phyloP scores from a whole-genome alignment of 1,284 basidiomycete genomes.

The Moniliophthora roreri region DNA sequence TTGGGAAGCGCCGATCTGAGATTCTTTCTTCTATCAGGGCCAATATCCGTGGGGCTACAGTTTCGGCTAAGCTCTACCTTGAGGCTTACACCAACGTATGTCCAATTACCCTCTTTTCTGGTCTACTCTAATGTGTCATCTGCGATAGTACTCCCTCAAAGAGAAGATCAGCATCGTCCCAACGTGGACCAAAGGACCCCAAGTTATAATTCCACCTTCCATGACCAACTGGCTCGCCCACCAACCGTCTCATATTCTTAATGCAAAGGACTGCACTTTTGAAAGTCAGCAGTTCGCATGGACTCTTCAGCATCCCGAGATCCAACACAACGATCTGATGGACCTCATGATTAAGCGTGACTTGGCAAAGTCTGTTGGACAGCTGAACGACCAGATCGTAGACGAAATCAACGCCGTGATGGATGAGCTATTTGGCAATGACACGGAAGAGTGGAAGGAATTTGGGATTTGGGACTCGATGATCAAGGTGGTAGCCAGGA shows the following conservation, averaged over 20 bases:
- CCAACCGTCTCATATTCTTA: conserved; percentile 15
- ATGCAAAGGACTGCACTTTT: conserved; percentile 20
- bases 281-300: conserved; percentile 17
- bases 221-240: conserved; percentile 17
- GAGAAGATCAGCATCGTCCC: conserved; percentile 15
- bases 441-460: conserved; percentile 15
- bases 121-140: background rate
- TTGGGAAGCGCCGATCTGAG: conserved; percentile 10
- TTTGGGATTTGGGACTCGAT: conserved; percentile 15
- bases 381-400: conserved; percentile 13
- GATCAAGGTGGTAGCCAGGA: conserved; percentile 13
- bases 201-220: conserved; percentile 16
- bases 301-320: conserved; percentile 20
- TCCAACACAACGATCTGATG: conserved; percentile 19
- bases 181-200: conserved; percentile 19
- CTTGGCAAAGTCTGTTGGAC: conserved; percentile 16
- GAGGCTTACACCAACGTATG: conserved; percentile 17
- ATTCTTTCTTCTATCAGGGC: conserved; percentile 11
- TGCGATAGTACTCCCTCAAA: background rate
- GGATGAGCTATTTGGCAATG: background rate
- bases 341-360: conserved; percentile 21
- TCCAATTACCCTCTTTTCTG: background rate
- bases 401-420: conserved; percentile 17
- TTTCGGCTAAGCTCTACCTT: conserved; percentile 15
- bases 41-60: conserved; percentile 15